Conservation (phyloP, 2,329 filamentous ascomycete species). For the Hypoxylon rubiginosum region DNA sequence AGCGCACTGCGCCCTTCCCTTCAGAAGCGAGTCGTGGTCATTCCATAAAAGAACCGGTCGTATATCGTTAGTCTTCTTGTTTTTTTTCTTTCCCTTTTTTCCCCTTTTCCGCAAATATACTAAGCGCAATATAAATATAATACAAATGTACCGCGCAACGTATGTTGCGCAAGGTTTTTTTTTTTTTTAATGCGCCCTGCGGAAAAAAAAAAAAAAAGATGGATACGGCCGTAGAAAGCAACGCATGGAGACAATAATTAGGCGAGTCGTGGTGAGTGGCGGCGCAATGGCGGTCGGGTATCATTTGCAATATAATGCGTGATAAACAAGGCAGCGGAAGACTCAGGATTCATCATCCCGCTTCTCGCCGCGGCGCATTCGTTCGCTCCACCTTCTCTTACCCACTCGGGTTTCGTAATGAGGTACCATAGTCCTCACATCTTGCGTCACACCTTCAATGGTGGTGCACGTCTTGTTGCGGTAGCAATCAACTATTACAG, state of each 20-base stretch:
- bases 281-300: constrained; percentile 10
- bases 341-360: constrained; percentile 49
- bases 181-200: constrained; percentile 20
- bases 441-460: constrained; percentile 83
- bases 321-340: constrained; percentile 5
- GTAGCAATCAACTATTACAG: constrained; percentile 84
- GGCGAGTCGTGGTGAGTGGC: not conserved
- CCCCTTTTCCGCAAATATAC: constrained; percentile 17
- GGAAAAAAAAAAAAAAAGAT: constrained; percentile 4
- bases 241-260: constrained; percentile 3
- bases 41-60: constrained; percentile 12
- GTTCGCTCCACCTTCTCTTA: constrained; percentile 80
- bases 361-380: constrained; percentile 59
- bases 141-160: constrained; percentile 26
- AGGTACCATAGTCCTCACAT: constrained; percentile 78
- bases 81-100: constrained; percentile 7
- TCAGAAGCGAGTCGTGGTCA: not conserved
- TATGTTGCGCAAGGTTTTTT: constrained; percentile 15
- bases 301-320: constrained; percentile 10
- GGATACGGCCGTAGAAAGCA: not conserved
- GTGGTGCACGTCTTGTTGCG: constrained; percentile 67
- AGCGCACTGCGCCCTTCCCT: constrained; percentile 7
- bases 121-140: constrained; percentile 31
- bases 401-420: constrained; percentile 92
- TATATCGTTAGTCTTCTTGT: constrained; percentile 28